Conservation (phyloP, 2,329 filamentous ascomycete species). For the Phaeosphaeriaceae sp. region DNA sequence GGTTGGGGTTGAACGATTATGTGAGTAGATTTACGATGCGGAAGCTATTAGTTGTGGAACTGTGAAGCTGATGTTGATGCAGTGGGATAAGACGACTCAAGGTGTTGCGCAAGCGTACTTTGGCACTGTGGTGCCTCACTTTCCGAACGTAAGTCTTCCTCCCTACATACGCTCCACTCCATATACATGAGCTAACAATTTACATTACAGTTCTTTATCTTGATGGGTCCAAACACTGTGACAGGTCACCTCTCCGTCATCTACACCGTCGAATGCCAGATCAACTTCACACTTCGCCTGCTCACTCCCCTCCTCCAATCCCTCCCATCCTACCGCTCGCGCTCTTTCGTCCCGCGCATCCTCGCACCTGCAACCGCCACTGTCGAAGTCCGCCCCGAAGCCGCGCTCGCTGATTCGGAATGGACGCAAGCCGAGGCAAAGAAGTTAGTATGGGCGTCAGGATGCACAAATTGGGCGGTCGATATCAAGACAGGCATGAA, state of each 20-base stretch:
- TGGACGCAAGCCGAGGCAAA: conserved; percentile 53
- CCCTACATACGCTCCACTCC: no score
- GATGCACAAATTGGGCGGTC: conserved; percentile 62
- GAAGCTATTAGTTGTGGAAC: no score
- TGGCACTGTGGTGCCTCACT: conserved; percentile 55
- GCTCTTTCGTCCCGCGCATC: conserved; percentile 28
- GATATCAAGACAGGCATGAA: conserved; percentile 57
- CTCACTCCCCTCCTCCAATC: conserved; percentile 51
- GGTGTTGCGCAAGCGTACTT: conserved; percentile 55
- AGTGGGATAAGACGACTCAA: conserved; percentile 50
- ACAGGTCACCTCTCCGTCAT: conserved; percentile 60
- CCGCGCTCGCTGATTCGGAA: conserved; percentile 44
- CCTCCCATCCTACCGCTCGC: conserved; percentile 34
- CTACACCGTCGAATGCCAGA: conserved; percentile 60
- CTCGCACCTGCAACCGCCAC: conserved; percentile 28
- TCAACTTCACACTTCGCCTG: conserved; percentile 56
- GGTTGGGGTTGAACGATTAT: conserved; percentile 49
- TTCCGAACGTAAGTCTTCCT: conserved; percentile 22
- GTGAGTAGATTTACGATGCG: conserved; percentile 20
- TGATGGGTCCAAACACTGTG: conserved; percentile 49
- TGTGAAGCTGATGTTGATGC: conserved; percentile 4
- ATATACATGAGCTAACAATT: background rate
- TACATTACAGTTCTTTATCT: conserved; percentile 18
- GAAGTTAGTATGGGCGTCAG: conserved; percentile 57
- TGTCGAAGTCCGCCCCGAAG: conserved; percentile 47